A percentile compares a stretch with the other conserved stretches of the same genome.
phyloP scores from a whole-genome alignment of 805 yeast species.

The Teunomyces barrocoloradensis region DNA sequence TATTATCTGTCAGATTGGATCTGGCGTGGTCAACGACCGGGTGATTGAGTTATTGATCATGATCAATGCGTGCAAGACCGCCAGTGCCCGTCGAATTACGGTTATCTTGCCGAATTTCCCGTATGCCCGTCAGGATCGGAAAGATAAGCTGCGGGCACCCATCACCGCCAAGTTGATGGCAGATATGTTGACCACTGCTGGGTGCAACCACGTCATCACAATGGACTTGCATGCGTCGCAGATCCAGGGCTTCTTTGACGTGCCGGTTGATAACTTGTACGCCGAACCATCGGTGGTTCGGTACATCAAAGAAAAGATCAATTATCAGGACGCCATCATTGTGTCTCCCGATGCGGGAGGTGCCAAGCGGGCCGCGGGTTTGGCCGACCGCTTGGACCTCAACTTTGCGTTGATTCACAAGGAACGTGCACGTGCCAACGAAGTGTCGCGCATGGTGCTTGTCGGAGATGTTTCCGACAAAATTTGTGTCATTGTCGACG shows the following conservation, averaged over 20 bases:
- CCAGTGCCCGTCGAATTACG: constrained; percentile 79
- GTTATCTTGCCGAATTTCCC: constrained; percentile 83
- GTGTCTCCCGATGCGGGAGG: constrained; percentile 91
- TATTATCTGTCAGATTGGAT: constrained; percentile 76
- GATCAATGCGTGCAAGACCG: constrained; percentile 80
- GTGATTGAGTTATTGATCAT: constrained; percentile 72
- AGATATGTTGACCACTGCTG: constrained; percentile 77
- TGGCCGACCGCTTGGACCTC: constrained; percentile 75
- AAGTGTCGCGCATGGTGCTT: constrained; percentile 78
- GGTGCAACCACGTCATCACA: constrained; percentile 82
- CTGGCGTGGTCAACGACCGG: constrained; percentile 73
- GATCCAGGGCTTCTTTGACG: constrained; percentile 81
- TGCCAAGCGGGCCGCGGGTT: constrained; percentile 83
- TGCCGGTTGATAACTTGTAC: constrained; percentile 80
- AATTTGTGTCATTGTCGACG: constrained; percentile 76
- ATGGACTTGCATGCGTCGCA: constrained; percentile 90
- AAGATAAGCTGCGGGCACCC: constrained; percentile 82
- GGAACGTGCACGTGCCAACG: constrained; percentile 81
- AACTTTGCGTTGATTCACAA: constrained; percentile 84
- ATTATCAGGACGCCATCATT: constrained; percentile 62
- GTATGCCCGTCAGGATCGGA: constrained; percentile 86
- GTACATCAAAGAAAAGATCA: constrained; percentile 63
- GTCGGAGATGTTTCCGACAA: constrained; percentile 82
- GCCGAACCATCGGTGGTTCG: constrained; percentile 81
- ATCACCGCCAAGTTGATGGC: constrained; percentile 85